phyloP scores from a whole-genome alignment of 345 rosid genomes.

The Rhizophora mangle region DNA sequence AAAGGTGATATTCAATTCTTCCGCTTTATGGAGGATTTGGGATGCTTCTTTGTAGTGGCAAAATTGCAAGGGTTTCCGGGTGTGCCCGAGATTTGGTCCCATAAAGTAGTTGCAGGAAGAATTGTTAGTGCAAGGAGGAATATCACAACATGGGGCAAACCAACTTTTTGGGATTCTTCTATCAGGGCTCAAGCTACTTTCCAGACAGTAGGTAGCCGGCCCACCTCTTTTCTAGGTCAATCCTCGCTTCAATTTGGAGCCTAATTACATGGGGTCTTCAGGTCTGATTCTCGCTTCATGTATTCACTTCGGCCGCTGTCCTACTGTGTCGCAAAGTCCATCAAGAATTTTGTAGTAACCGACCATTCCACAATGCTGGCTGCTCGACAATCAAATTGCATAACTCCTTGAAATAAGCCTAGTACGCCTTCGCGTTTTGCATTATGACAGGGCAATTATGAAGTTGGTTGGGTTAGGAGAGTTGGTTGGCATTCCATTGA shows the following conservation, averaged over 20 bases:
- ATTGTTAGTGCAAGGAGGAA: slow-evolving; percentile 50
- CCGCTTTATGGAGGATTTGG: slow-evolving; percentile 49
- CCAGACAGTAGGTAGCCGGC: background rate
- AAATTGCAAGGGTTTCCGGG: slow-evolving; percentile 17
- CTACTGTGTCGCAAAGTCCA: too few species aligned
- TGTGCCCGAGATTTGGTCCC: slow-evolving; percentile 48
- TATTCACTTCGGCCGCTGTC: too few species aligned
- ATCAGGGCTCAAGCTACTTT: slow-evolving; percentile 9
- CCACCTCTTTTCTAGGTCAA: slow-evolving; percentile 1
- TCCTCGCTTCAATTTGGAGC: too few species aligned
- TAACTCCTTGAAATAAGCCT: too few species aligned
- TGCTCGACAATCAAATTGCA: too few species aligned
- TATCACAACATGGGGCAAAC: slow-evolving; percentile 48
- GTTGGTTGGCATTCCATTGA: background rate
- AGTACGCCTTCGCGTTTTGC: background rate
- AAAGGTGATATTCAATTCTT: slow-evolving; percentile 55
- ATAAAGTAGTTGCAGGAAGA: slow-evolving; percentile 53
- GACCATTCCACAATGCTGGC: too few species aligned
- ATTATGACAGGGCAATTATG: background rate
- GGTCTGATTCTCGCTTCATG: too few species aligned
- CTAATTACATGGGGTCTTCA: too few species aligned
- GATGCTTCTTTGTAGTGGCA: slow-evolving; percentile 26
- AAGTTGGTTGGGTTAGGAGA: background rate
- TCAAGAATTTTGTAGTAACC: too few species aligned
- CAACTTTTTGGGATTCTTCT: slow-evolving; percentile 42